Evolutionary conservation across 75 land plant species (phyloP), one percentile per base, ranked within the genome.

Genomic region (Azolla pinnata): DNA sequence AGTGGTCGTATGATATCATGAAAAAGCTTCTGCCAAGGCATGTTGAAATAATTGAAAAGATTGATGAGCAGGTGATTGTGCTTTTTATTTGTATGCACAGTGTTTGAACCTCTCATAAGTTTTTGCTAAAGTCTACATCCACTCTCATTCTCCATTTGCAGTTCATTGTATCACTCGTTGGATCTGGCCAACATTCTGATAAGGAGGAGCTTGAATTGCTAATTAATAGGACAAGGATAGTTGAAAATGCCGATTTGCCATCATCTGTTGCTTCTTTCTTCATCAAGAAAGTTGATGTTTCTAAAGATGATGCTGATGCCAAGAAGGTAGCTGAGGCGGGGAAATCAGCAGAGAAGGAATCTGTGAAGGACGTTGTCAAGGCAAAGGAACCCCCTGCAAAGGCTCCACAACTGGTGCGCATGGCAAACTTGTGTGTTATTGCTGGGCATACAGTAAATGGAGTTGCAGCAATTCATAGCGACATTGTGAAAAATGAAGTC

Each of bases 361-460:
- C 2, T 19, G 29, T 3, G 16, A 60, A 65, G 25, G 47, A 57
- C 33, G 50, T 28, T 20, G 52, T 61, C 31, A 44, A 31, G 20
- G 55, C 49, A 8, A 44, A 60, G 24, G 52, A 35, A 60, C 62
- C 68, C 31, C 68, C 50, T 28, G 76, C 73, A 14, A 67, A 68
- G 25, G 66, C 66, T 30, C 81, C 95, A 54, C 72, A 73, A 54
- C 51, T 75, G 62, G 90, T 93, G 27, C 76, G 90, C 21, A 93
- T 93, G 98, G 98, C 98, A 48, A 89, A 89, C 58, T 71, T 93
- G 20, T 89, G 87, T 79, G 87, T 89, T 62, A 88, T 93, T 55
- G 87, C 83, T 45, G 90, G 98, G 25, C 98, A 93, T 65, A 78
- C 78, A 46, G 98, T 93, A 0, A 93, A 93, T 78, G 98, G 98